phyloP scores from a whole-genome alignment of 352 stramenopile species.

The Pythium periplocum region DNA sequence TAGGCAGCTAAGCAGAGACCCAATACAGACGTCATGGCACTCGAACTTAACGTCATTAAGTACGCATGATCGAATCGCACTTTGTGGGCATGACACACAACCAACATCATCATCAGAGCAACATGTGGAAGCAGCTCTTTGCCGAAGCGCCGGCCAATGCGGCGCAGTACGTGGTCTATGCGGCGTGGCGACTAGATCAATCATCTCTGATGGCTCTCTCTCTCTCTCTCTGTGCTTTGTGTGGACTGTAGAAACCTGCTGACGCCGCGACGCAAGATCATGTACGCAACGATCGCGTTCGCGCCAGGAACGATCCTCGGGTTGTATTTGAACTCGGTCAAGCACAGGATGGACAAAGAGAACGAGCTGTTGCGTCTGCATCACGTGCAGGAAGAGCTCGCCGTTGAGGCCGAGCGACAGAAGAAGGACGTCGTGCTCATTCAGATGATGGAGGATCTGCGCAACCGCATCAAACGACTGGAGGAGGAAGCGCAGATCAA shows the following conservation, averaged over 20 bases:
- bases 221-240: neutral
- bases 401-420: conserved; percentile 28
- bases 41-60: neutral
- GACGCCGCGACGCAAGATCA: conserved; percentile 51
- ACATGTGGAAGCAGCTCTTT: conserved; percentile 72
- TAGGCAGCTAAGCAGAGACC: conserved; percentile 17
- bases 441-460: conserved; percentile 53
- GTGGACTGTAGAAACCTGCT: conserved; percentile 40
- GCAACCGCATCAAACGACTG: conserved; percentile 43
- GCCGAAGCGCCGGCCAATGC: conserved; percentile 55
- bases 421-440: conserved; percentile 50
- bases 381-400: conserved; percentile 28
- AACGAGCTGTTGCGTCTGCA: conserved; percentile 42
- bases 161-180: conserved; percentile 43
- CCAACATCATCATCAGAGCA: neutral
- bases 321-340: conserved; percentile 68
- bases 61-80: neutral
- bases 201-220: neutral
- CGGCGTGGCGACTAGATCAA: neutral
- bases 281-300: conserved; percentile 70
- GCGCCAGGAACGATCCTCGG: conserved; percentile 55
- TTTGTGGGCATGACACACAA: too few species aligned
- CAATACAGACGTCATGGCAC: neutral
- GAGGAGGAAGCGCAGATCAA: conserved; percentile 35
- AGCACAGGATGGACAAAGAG: conserved; percentile 59